Percentiles rank a stretch among this genome's conserved stretches.
Conservation (phyloP, 2,329 filamentous ascomycete genomes). For the Leptographium procerum region DNA sequence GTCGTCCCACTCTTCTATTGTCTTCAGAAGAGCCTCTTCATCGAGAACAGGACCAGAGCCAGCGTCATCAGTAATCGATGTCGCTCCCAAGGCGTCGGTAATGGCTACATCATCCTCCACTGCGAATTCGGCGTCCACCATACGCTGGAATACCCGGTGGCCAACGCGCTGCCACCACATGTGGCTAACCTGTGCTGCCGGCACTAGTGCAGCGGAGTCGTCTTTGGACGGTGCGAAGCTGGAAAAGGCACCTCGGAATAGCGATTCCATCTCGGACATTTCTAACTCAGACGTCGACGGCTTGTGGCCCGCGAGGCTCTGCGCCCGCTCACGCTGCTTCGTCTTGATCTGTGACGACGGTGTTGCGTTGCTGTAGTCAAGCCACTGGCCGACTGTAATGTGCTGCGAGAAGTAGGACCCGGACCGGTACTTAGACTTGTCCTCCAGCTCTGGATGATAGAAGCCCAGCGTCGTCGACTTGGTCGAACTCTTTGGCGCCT, state of each 20-base stretch:
- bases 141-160: slow-evolving; percentile 51
- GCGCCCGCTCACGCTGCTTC: slow-evolving; percentile 60
- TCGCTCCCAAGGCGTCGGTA: slow-evolving; percentile 18
- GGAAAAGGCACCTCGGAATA: slow-evolving; percentile 68
- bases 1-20: slow-evolving; percentile 48
- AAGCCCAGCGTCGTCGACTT: slow-evolving; percentile 37
- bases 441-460: slow-evolving; percentile 27
- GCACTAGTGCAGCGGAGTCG: slow-evolving; percentile 58
- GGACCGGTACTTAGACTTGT: slow-evolving; percentile 41
- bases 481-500: slow-evolving; percentile 57
- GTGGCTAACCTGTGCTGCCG: slow-evolving; percentile 54
- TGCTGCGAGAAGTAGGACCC: slow-evolving; percentile 56
- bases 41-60: slow-evolving; percentile 24
- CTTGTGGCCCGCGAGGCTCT: slow-evolving; percentile 53
- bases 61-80: slow-evolving; percentile 20
- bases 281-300: slow-evolving; percentile 44
- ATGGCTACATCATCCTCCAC: slow-evolving; percentile 25
- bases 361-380: slow-evolving; percentile 56
- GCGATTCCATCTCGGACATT: slow-evolving; percentile 56
- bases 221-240: slow-evolving; percentile 70
- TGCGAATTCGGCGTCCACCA: slow-evolving; percentile 41
- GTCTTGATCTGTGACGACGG: slow-evolving; percentile 42
- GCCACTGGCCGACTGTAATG: slow-evolving; percentile 56
- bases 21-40: slow-evolving; percentile 39
- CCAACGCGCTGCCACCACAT: slow-evolving; percentile 70